phyloP scores from a whole-genome alignment of 2,329 filamentous ascomycete species.

The Colletotrichum liaoningense region DNA sequence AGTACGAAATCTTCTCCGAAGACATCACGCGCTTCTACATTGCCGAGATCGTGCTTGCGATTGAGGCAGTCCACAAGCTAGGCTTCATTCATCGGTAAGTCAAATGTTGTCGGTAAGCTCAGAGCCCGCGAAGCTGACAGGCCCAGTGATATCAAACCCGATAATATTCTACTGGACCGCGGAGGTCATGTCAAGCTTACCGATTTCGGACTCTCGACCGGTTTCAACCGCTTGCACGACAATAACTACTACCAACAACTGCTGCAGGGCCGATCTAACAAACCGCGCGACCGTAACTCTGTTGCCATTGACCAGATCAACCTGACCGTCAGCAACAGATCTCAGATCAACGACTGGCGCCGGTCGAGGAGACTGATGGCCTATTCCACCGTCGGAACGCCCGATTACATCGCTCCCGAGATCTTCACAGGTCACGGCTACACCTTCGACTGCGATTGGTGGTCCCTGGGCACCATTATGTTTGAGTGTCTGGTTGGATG shows the following conservation, averaged over 20 bases:
- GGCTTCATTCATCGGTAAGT: conserved; percentile 97
- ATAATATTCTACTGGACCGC: conserved; percentile 96
- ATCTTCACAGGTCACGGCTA: conserved; percentile 98
- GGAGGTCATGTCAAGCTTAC: conserved; percentile 98
- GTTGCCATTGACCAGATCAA: conserved; percentile 98
- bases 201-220: conserved; percentile 96
- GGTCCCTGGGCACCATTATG: conserved; percentile 99
- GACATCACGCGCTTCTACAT: conserved; percentile 99
- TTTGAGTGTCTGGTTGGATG: conserved; percentile 98
- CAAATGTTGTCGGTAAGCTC: neutral
- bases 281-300: conserved; percentile 86
- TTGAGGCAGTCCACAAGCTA: conserved; percentile 97
- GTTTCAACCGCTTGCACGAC: conserved; percentile 97
- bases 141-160: conserved; percentile 94
- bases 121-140: neutral
- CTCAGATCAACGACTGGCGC: conserved; percentile 98
- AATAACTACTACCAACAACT: conserved; percentile 99
- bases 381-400: conserved; percentile 97
- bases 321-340: conserved; percentile 95
- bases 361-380: conserved; percentile 95
- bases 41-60: conserved; percentile 97
- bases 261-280: conserved; percentile 81
- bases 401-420: conserved; percentile 98
- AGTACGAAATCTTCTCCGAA: conserved; percentile 99
- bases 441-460: conserved; percentile 98